Evolutionary conservation across 805 yeast species (phyloP).

Genomic region (Suhomyces kilbournensis): DNA sequence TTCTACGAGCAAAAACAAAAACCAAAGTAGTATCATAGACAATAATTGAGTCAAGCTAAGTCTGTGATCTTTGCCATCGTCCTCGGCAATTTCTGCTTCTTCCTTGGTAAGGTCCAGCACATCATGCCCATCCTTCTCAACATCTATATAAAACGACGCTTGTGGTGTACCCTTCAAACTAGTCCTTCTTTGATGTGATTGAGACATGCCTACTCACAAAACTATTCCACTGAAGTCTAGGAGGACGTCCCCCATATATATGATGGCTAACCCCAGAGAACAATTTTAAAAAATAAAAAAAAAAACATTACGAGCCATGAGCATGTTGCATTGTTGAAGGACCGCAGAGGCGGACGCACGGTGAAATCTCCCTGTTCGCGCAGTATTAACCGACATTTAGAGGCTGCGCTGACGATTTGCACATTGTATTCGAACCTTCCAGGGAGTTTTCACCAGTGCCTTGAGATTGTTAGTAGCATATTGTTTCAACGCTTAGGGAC

Average conservation of each 20-base stretch:
- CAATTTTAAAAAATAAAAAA: not conserved
- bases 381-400: not conserved
- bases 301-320: not conserved
- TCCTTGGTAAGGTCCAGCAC: constrained; percentile 1
- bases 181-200: constrained; percentile 8
- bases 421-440: not conserved
- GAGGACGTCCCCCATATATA: not conserved
- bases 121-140: constrained; percentile 6
- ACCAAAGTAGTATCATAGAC: not conserved
- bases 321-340: not conserved
- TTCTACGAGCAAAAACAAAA: not conserved
- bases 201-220: not conserved
- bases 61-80: not conserved
- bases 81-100: not conserved
- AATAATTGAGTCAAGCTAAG: not conserved
- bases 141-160: constrained; percentile 8
- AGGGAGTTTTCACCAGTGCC: not conserved
- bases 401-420: not conserved
- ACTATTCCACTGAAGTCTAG: not conserved
- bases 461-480: not conserved
- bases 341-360: not conserved
- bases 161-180: constrained; percentile 4
- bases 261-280: not conserved
- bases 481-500: not conserved
- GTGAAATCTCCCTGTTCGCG: not conserved